Conservation (phyloP, 2,329 filamentous ascomycete species). For the Diaporthe sp. region DNA sequence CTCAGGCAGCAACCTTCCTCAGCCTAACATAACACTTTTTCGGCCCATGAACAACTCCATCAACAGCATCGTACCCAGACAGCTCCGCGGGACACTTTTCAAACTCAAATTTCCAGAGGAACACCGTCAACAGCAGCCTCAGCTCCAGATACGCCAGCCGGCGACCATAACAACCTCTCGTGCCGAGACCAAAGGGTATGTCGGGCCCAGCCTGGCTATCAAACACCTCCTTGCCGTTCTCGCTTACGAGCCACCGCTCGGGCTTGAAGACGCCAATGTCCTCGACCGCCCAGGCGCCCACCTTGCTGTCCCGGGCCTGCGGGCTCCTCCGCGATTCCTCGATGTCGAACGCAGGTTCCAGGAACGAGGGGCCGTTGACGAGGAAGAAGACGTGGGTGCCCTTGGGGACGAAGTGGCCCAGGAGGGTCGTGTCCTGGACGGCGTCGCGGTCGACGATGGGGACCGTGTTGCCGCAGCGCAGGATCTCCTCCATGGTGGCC, state of each 20-base stretch:
- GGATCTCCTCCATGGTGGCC: constrained; percentile 59
- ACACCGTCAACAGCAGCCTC: constrained; percentile 42
- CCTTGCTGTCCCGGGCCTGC: constrained; percentile 20
- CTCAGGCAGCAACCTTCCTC: not conserved
- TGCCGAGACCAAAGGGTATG: constrained; percentile 44
- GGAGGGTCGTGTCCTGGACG: constrained; percentile 53
- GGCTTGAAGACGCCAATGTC: constrained; percentile 32
- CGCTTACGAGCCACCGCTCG: constrained; percentile 31
- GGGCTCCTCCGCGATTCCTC: constrained; percentile 29
- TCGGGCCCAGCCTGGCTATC: constrained; percentile 44
- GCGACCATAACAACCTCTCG: constrained; percentile 46
- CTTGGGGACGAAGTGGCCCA: constrained; percentile 54
- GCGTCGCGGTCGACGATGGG: constrained; percentile 60
- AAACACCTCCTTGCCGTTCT: constrained; percentile 38
- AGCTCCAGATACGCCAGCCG: constrained; percentile 48
- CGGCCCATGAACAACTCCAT: constrained; percentile 31
- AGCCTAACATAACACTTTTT: constrained; percentile 33
- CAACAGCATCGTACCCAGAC: constrained; percentile 29
- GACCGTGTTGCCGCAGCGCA: constrained; percentile 60
- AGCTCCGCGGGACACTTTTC: constrained; percentile 43
- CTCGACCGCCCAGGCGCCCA: constrained; percentile 4
- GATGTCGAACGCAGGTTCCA: constrained; percentile 19
- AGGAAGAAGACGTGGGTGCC: constrained; percentile 58
- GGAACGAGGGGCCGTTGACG: constrained; percentile 47
- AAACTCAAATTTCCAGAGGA: constrained; percentile 48